Evolutionary conservation across 2,329 filamentous ascomycete genomes (phyloP).

Genomic region (Alternaria hordeiaustralica): DNA sequence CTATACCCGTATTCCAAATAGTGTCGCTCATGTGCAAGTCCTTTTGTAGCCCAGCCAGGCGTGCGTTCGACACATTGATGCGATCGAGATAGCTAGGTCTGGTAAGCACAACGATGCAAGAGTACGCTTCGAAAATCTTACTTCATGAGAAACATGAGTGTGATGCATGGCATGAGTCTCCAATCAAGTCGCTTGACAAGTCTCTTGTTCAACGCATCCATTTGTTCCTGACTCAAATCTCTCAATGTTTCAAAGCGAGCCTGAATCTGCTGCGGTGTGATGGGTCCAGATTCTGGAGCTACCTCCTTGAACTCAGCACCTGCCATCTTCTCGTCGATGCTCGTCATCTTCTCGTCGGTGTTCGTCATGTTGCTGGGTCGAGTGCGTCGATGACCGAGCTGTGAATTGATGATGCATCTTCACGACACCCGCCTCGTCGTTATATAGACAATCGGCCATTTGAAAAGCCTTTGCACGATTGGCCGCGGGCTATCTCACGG

Average conservation of each 20-base stretch:
- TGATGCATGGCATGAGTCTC: conserved; percentile 40
- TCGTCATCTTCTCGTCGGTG: conserved; percentile 1
- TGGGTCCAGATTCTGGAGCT: conserved; percentile 11
- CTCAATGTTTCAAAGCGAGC: conserved; percentile 33
- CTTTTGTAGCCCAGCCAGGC: conserved; percentile 47
- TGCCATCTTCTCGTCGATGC: conserved; percentile 20
- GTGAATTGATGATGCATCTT: background rate
- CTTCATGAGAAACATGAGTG: conserved; percentile 43
- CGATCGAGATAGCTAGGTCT: conserved; percentile 47
- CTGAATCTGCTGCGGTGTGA: conserved; percentile 37
- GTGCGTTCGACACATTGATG: conserved; percentile 50
- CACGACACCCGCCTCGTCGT: background rate
- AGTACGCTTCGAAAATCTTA: conserved; percentile 2
- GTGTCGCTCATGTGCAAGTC: conserved; percentile 40
- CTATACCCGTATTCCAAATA: conserved; percentile 51
- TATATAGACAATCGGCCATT: background rate
- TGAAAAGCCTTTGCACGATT: background rate
- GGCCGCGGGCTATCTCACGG: background rate
- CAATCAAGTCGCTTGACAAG: conserved; percentile 37
- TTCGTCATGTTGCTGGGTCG: conserved; percentile 13
- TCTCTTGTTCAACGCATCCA: conserved; percentile 36
- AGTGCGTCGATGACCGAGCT: background rate
- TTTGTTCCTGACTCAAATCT: conserved; percentile 31
- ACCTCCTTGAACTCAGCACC: conserved; percentile 27
- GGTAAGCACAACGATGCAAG: background rate